phyloP scores from a whole-genome alignment of 345 rosid genomes.

The Eucalyptus sp. region DNA sequence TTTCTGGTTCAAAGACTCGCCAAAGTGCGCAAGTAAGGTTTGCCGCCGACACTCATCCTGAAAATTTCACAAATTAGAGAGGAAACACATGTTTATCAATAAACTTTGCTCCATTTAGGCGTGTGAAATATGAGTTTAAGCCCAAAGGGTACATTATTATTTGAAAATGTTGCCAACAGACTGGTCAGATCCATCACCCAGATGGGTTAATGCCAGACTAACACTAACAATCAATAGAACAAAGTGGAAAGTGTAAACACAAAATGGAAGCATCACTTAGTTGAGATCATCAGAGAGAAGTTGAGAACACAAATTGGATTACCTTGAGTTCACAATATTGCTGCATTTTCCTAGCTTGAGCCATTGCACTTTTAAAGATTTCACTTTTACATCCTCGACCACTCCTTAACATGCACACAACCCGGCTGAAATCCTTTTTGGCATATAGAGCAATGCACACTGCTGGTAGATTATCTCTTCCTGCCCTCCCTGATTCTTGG shows the following conservation, averaged over 20 bases:
- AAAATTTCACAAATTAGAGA: not conserved
- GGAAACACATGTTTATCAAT: not conserved
- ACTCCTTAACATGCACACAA: slow-evolving; percentile 85
- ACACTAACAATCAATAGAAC: not conserved
- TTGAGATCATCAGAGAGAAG: not conserved
- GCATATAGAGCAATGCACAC: slow-evolving; percentile 72
- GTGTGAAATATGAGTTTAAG: not conserved
- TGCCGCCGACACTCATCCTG: slow-evolving; percentile 83
- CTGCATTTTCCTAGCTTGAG: slow-evolving; percentile 89
- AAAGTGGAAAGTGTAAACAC: not conserved
- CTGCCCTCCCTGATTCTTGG: slow-evolving; percentile 97
- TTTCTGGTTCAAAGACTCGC: slow-evolving; percentile 53
- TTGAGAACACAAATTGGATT: not conserved
- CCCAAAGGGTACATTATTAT: not conserved
- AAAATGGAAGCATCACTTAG: not conserved
- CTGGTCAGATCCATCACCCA: not conserved
- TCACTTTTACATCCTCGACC: slow-evolving; percentile 61
- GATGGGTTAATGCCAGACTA: not conserved
- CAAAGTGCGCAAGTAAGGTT: slow-evolving; percentile 64
- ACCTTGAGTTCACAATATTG: slow-evolving; percentile 92
- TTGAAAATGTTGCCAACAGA: not conserved
- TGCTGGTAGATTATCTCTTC: slow-evolving; percentile 71
- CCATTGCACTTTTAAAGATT: slow-evolving; percentile 73
- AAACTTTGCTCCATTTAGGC: not conserved
- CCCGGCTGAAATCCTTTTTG: slow-evolving; percentile 94